phyloP scores from a whole-genome alignment of 2,329 filamentous ascomycete species.

The Macroventuria anomochaeta region DNA sequence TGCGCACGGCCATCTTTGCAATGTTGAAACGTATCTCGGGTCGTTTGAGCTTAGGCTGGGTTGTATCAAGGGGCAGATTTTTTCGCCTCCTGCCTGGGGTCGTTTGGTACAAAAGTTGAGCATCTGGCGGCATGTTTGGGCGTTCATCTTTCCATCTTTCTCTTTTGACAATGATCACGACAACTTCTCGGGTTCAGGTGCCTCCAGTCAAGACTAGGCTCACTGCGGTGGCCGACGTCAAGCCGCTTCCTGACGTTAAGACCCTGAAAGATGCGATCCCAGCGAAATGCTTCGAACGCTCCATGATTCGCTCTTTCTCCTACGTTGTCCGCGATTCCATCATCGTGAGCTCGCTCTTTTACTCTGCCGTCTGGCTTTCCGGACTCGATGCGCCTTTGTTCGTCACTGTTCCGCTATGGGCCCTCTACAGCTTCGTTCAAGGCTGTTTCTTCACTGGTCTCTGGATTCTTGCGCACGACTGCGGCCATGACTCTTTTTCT shows the following conservation, averaged over 20 bases:
- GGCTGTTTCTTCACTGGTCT: conserved; percentile 71
- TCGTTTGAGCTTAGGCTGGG: conserved; percentile 27
- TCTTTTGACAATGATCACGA: conserved; percentile 22
- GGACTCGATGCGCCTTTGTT: conserved; percentile 22
- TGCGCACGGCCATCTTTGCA: conserved; percentile 21
- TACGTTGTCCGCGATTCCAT: conserved; percentile 35
- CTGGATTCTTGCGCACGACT: conserved; percentile 73
- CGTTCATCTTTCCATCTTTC: conserved; percentile 8
- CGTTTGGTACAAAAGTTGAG: conserved; percentile 23
- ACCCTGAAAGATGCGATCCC: conserved; percentile 34
- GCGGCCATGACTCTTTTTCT: conserved; percentile 73
- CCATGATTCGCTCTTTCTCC: conserved; percentile 28
- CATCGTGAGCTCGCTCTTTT: conserved; percentile 27
- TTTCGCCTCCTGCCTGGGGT: conserved; percentile 19
- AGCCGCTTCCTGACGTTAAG: conserved; percentile 32
- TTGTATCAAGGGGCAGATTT: conserved; percentile 24
- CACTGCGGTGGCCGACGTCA: conserved; percentile 26
- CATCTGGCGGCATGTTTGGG: conserved; percentile 6
- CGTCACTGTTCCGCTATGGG: conserved; percentile 52
- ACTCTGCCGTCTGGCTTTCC: conserved; percentile 21
- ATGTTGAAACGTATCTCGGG: conserved; percentile 32
- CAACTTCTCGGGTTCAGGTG: conserved; percentile 27
- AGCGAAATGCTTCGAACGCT: conserved; percentile 34
- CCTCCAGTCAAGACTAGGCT: conserved; percentile 22
- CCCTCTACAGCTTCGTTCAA: conserved; percentile 67